Base-by-base conservation (phyloP, 305 asterid species). In the Vinca major region DNA sequence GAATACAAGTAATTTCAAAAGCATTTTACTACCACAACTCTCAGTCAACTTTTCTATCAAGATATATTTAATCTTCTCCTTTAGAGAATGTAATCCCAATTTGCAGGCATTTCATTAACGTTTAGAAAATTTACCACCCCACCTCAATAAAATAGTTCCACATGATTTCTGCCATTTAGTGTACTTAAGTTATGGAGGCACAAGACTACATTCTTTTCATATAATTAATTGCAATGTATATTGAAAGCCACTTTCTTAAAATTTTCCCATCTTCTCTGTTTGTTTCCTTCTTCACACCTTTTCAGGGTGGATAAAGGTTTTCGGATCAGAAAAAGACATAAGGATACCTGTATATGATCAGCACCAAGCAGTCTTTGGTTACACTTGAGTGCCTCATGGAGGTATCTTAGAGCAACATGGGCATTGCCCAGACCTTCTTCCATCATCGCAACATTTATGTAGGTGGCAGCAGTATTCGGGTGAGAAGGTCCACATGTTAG, bases 281-380 rank as follows among this genome's bases (percentile, higher is more conserved):
- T 10, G 47, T n/a, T 37, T 36, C 36, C 61, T 49, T 36, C 55
- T 41, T 21, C 21, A 44, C 47, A 60, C 20, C 7, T 60, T 60
- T 37, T 36, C 36, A 2, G 40, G 37, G 17, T 44, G 54, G 33
- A 7, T 20, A 2, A 10, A 50, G 13, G 43, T 65, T 37, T 41
- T 70, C 60, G 17, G 7, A 44, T 10, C 54, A 60, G 6, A 63
- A 12, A 61, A 10, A 37, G 21, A 76, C 36, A 67, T 41, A 63
- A 9, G 62, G 71, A 55, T 84, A 90, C 96, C 81, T 90, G 96
- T 77, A 90, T 90, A 66, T 90, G 97, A 74, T 90, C 97, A 64
- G 90, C 90, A 75, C 97, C 97, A n/a, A 90, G 91, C 74, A 90
- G 96, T 80, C 96, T 85, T 83, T 90, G 90, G 85, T 90, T 90